Percentiles rank a stretch among this genome's conserved stretches.
These are phyloP conservation scores for Bipolaris victoriae DNA, from an alignment of 2,329 filamentous ascomycete genomes.

Conservation along the genomic window DNA sequence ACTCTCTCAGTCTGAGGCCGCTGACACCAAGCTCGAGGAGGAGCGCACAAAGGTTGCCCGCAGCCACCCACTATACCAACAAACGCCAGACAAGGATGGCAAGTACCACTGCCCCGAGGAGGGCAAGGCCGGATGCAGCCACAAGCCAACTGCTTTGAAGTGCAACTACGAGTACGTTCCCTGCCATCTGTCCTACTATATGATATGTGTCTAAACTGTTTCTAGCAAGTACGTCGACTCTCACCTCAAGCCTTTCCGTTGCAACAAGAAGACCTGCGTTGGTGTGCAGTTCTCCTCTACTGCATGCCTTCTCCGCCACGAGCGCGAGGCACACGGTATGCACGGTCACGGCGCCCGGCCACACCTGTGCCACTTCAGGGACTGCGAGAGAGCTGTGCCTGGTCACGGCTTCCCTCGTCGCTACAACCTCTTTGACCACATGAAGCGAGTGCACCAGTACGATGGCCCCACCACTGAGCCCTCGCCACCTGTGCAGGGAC, in stretches of 20 bases:
- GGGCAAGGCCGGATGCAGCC: conserved; percentile 75
- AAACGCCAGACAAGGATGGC: conserved; percentile 70
- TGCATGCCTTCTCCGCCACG: conserved; percentile 90
- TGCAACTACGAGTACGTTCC: conserved; percentile 93
- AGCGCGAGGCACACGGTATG: conserved; percentile 94
- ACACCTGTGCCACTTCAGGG: conserved; percentile 81
- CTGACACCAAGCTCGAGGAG: conserved; percentile 44
- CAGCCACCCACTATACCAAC: conserved; percentile 73
- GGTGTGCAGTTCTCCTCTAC: conserved; percentile 93
- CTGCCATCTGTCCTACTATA: neutral
- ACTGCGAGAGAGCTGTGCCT: conserved; percentile 80
- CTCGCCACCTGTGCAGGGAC: conserved; percentile 37
- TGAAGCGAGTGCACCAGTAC: conserved; percentile 86
- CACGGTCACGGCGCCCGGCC: conserved; percentile 94
- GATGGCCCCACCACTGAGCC: conserved; percentile 46
- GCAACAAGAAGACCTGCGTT: conserved; percentile 83
- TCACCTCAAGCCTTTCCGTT: conserved; percentile 93
- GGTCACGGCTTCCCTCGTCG: conserved; percentile 92
- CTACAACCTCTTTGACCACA: conserved; percentile 97
- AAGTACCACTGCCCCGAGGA: conserved; percentile 94
- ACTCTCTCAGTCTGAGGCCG: conserved; percentile 36
- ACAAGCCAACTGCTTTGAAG: conserved; percentile 95
- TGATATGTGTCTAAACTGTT: conserved; percentile 6
- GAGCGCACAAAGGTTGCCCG: conserved; percentile 50
- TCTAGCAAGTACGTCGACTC: conserved; percentile 94